These are phyloP conservation scores for Fraxinus floribunda DNA, from an alignment of 305 asterid genomes.

Conservation along the genomic window DNA sequence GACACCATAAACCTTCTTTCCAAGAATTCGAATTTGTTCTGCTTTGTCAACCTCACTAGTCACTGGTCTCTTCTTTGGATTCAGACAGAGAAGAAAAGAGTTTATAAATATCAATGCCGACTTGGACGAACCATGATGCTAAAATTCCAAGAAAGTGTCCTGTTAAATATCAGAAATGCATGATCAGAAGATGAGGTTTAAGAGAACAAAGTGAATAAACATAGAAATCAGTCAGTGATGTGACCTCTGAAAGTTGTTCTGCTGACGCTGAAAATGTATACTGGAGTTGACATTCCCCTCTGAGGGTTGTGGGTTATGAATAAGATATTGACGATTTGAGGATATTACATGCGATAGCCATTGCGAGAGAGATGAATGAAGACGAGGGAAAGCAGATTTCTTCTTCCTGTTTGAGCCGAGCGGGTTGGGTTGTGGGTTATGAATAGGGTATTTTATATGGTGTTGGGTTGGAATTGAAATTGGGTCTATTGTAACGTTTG, in stretches of 20 bases:
- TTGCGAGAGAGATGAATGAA: no score
- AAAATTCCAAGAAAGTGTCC: conserved; percentile 82
- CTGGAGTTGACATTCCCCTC: conserved; percentile 56
- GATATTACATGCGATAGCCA: no score
- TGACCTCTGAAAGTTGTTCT: conserved; percentile 86
- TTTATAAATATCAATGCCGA: conserved; percentile 63
- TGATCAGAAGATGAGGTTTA: conserved; percentile 20
- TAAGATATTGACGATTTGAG: no score
- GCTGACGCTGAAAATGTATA: conserved; percentile 57
- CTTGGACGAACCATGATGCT: conserved; percentile 90
- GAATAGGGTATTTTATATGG: no score
- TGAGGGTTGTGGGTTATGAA: no score
- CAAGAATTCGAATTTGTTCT: conserved; percentile 43
- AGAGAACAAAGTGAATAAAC: not conserved
- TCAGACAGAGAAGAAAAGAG: conserved; percentile 37
- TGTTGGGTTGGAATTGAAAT: no score
- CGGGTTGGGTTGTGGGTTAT: no score
- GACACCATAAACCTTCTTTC: conserved; percentile 50
- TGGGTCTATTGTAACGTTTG: no score
- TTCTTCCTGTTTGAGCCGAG: no score
- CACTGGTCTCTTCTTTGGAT: conserved; percentile 39
- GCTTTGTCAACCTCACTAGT: conserved; percentile 27
- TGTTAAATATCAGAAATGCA: conserved; percentile 30
- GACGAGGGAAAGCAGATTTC: no score
- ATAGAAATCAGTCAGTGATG: conserved; percentile 4